Evolutionary conservation across 1,139 yeast genomes (phyloP).

Genomic region (Pneumocystis wakefieldiae): DNA sequence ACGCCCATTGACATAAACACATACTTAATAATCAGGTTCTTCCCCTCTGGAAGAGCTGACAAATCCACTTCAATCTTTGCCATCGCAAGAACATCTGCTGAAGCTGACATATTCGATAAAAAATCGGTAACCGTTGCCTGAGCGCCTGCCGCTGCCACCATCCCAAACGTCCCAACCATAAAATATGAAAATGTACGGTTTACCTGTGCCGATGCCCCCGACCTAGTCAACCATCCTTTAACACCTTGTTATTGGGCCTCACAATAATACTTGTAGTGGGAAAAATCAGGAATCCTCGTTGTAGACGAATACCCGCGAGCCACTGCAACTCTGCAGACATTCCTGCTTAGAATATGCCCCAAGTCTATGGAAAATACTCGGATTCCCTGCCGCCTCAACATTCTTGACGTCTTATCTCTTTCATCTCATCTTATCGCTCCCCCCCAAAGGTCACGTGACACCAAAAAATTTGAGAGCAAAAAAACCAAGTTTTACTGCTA

Average conservation of each 20-base stretch:
- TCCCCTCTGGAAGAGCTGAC: conserved; percentile 90
- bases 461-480: too few species aligned
- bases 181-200: conserved; percentile 86
- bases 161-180: conserved; percentile 95
- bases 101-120: conserved; percentile 86
- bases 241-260: background rate
- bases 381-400: background rate
- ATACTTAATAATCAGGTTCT: conserved; percentile 78
- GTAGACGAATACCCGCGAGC: background rate
- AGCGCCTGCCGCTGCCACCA: conserved; percentile 90
- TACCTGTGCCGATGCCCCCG: conserved; percentile 28
- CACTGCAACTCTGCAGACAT: background rate
- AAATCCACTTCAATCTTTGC: conserved; percentile 97
- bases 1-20: background rate
- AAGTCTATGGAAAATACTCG: background rate
- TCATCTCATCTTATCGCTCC: background rate
- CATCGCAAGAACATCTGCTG: conserved; percentile 98
- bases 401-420: background rate
- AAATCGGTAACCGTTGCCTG: conserved; percentile 84
- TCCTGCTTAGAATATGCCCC: background rate
- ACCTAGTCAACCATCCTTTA: conserved; percentile 1
- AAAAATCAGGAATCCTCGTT: conserved; percentile 11
- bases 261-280: conserved; percentile 9
- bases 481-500: too few species aligned
- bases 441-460: background rate